Conservation (phyloP, 257 asterid species). For the Scutellaria minor region DNA sequence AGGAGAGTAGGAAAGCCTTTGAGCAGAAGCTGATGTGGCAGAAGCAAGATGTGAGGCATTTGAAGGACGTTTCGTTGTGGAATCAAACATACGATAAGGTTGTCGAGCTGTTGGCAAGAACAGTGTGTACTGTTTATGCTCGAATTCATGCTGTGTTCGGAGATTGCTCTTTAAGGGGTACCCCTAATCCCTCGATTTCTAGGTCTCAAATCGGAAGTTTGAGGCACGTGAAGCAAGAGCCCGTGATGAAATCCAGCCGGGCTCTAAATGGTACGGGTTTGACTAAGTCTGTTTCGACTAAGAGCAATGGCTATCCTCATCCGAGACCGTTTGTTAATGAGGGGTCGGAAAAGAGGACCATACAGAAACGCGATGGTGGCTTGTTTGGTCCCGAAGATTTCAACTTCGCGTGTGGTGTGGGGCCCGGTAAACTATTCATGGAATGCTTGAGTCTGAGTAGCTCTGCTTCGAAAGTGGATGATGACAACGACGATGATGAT, state of each 20-base stretch:
- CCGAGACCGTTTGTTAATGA: conserved; percentile 39
- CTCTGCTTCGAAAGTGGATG: conserved; percentile 60
- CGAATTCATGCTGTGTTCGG: conserved; percentile 62
- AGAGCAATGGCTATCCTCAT: conserved; percentile 36
- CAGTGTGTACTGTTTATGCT: conserved; percentile 73
- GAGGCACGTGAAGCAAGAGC: conserved; percentile 41
- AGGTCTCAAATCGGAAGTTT: conserved; percentile 45
- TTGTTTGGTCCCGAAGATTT: conserved; percentile 65
- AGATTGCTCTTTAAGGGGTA: conserved; percentile 35
- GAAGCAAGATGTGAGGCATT: conserved; percentile 82
- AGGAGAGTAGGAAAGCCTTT: conserved; percentile 73
- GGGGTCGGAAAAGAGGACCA: conserved; percentile 41
- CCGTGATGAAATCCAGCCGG: conserved; percentile 38
- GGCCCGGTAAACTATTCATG: conserved; percentile 76
- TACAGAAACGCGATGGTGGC: conserved; percentile 51
- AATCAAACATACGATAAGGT: conserved; percentile 81
- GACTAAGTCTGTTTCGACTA: conserved; percentile 39
- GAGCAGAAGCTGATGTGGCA: conserved; percentile 92
- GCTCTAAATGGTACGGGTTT: conserved; percentile 33
- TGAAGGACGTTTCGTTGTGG: conserved; percentile 88
- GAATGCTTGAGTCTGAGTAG: conserved; percentile 76
- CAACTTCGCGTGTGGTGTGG: conserved; percentile 75
- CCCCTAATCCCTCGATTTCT: conserved; percentile 32
- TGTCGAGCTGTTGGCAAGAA: conserved; percentile 81
- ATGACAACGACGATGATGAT: conserved; percentile 55